These are phyloP conservation scores for Eucalyptus viminalis DNA, from an alignment of 345 rosid species.

Conservation along the genomic window DNA sequence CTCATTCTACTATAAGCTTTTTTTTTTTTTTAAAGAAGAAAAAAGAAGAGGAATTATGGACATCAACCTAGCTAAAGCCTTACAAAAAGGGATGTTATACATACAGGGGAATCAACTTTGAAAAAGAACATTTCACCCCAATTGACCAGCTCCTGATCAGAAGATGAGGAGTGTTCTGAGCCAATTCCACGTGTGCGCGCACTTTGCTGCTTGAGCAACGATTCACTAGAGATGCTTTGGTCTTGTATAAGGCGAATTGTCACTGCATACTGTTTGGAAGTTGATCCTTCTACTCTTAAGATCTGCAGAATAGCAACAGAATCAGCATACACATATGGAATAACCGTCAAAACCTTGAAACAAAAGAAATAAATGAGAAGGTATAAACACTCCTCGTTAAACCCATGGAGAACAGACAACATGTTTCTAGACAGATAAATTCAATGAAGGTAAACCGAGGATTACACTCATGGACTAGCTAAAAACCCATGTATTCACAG, in stretches of 20 bases:
- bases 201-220: slow-evolving; percentile 55
- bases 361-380: background rate
- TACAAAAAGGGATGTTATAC: background rate
- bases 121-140: slow-evolving; percentile 95
- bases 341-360: background rate
- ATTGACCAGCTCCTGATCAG: slow-evolving; percentile 39
- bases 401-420: background rate
- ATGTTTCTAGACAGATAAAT: background rate
- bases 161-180: slow-evolving; percentile 27
- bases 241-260: slow-evolving; percentile 45
- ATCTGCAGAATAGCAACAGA: slow-evolving; percentile 33
- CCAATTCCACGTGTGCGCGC: slow-evolving; percentile 77
- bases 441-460: background rate
- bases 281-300: slow-evolving; percentile 43
- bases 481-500: background rate
- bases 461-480: background rate
- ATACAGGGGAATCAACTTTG: slow-evolving; percentile 69
- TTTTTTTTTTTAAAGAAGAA: background rate
- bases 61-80: background rate
- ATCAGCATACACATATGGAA: background rate
- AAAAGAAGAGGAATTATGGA: background rate
- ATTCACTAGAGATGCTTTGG: slow-evolving; percentile 30
- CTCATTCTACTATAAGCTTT: background rate
- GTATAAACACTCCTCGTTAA: background rate
- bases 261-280: slow-evolving; percentile 54